phyloP scores from a whole-genome alignment of 306 rosid genomes.

The Chamaecrista fasciculata region DNA sequence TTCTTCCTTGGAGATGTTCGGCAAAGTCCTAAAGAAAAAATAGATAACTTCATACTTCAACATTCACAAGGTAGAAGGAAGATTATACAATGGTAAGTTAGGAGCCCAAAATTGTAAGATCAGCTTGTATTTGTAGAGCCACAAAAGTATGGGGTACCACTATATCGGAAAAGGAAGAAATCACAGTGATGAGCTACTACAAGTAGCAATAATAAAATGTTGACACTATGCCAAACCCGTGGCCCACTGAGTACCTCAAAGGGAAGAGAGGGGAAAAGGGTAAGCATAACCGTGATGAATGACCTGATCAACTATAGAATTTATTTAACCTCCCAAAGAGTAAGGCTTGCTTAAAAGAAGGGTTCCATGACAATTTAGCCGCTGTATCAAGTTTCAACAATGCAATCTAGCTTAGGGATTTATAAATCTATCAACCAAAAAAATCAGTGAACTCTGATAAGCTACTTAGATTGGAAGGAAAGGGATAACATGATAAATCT shows the following conservation, averaged over 20 bases:
- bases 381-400: not conserved
- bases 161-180: constrained; percentile 10
- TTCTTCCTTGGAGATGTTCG: constrained; percentile 78
- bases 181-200: not conserved
- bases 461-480: no score
- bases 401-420: not conserved
- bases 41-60: constrained; percentile 25
- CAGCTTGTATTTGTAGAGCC: not conserved
- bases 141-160: constrained; percentile 3
- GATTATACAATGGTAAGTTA: constrained; percentile 11
- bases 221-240: constrained; percentile 10
- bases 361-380: not conserved
- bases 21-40: constrained; percentile 64
- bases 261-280: constrained; percentile 11
- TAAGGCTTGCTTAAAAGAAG: constrained; percentile 9
- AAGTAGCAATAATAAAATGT: not conserved
- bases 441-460: no score
- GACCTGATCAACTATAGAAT: constrained; percentile 12
- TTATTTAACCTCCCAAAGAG: not conserved
- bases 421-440: not conserved
- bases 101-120: constrained; percentile 16
- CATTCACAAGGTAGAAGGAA: constrained; percentile 27
- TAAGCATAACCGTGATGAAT: constrained; percentile 1
- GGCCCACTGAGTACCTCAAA: constrained; percentile 1
- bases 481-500: no score